Base-by-base conservation (phyloP, 2,329 filamentous ascomycete species). In the Trichoderma cornu-damae region DNA sequence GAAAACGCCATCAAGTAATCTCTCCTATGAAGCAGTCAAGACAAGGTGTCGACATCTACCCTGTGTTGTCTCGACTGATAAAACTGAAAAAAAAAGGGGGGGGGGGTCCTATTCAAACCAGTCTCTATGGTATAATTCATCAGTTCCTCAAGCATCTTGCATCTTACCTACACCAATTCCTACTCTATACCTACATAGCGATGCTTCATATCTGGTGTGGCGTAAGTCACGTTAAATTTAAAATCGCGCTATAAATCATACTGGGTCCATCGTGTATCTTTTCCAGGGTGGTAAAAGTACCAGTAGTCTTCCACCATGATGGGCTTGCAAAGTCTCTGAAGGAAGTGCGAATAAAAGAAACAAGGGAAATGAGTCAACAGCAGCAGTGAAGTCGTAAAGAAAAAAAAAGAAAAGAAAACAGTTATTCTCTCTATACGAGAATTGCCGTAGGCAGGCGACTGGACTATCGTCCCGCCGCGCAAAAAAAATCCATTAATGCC, bases 401-500 rank as follows among this genome's bases (percentile, higher is more conserved):
- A 51, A 26, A 26, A 28, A 51, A n/a, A 34, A 37, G 35, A 51
- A 26, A 26, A 28, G 44, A n/a, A 30, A n/a, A 40, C 26, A 14
- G 16, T n/a, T 49, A 16, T 49, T 4, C 47, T 40, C 57, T 47
- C 40, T 38, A 48, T 47, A 2, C 20, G 42, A 38, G 42, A 53
- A 28, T 28, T 28, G 18, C 47, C 50, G 42, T 20, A 37, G 47
- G n/a, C 49, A 26, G 50, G 37, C 26, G 49, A 42, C 49, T 53
- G 48, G 48, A 49, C 24, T 20, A 43, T 46, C 57, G 28, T 26
- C 37, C 57, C 43, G 57, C 40, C 35, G 14, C 54, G 49, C 42
- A 58, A 48, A 28, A 52, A 34, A 28, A 52, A 34, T 58, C 43
- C 40, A 48, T 58, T 58, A 58, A 53, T 44, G 47, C 47, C 54